Conservation (phyloP, 2,329 filamentous ascomycete species). For the Penicillium concentricum region DNA sequence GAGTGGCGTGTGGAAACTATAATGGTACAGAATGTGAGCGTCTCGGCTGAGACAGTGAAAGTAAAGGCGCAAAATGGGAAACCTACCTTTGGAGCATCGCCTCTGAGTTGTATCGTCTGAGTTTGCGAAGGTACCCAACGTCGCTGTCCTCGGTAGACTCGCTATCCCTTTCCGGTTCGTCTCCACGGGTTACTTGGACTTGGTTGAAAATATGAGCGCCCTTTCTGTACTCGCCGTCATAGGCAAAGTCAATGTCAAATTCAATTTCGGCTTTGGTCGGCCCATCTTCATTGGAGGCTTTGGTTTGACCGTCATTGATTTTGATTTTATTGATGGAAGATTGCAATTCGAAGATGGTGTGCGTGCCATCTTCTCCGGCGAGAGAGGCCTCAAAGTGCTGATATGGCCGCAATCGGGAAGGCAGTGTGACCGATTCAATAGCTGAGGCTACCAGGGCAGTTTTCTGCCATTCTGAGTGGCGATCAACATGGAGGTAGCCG, state of each 20-base stretch:
- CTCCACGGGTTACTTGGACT: slow-evolving; percentile 34
- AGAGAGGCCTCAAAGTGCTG: slow-evolving; percentile 48
- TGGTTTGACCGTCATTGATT: slow-evolving; percentile 10
- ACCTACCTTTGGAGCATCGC: slow-evolving; percentile 36
- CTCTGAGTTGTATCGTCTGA: slow-evolving; percentile 35
- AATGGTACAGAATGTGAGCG: not conserved
- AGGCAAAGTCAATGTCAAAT: slow-evolving; percentile 43
- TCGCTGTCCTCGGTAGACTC: slow-evolving; percentile 20
- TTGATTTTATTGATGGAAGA: slow-evolving; percentile 57
- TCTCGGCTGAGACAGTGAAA: slow-evolving; percentile 11
- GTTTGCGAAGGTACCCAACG: slow-evolving; percentile 29
- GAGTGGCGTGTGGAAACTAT: slow-evolving; percentile 47
- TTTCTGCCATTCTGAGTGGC: slow-evolving; percentile 71
- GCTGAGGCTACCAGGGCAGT: slow-evolving; percentile 74
- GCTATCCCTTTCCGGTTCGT: slow-evolving; percentile 14
- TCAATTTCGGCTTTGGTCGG: slow-evolving; percentile 25
- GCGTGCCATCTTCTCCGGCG: slow-evolving; percentile 63
- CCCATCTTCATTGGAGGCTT: slow-evolving; percentile 10
- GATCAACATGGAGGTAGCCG: slow-evolving; percentile 59
- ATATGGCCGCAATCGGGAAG: slow-evolving; percentile 57
- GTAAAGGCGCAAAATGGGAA: not conserved
- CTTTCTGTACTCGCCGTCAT: slow-evolving; percentile 25
- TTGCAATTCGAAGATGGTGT: slow-evolving; percentile 72
- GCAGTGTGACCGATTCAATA: slow-evolving; percentile 75
- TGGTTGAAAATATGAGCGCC: slow-evolving; percentile 37